Evolutionary conservation across 192 early-diverging fungal genomes (phyloP), one percentile per base, ranked within the genome.

Genomic region (Podila epicladia): DNA sequence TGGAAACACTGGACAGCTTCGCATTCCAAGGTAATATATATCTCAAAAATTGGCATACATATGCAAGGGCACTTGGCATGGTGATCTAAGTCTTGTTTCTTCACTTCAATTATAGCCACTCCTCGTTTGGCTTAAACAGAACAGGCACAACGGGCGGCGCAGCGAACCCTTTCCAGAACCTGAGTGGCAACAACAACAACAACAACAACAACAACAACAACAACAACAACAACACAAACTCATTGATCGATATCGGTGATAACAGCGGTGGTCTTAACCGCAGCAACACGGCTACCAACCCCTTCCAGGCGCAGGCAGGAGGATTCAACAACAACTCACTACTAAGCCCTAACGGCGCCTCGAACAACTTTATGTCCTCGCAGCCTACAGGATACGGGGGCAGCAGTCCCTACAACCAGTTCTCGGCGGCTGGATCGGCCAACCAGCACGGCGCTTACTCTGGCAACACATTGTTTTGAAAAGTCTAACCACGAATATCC

Each of bases 1-100:
- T 72, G 88, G 88, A 29, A 89, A 89, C 55, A 65, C 58, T 4
- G 88, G 88, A 51, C 82, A 83, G 59, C 74, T 86, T 31, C 83
- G 88, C 50, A 73, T 89, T 49, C 88, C 88, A 24, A 60, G 62
- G 87, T 87, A 86, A 86, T 82, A 74, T 0, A 8, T 28, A 12
- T 3, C 3, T 22, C 13, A 8, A 64, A 31, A 22, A 0, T 64
- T 19, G 24, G 4, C 41, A 17, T 45, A 13, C 38, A 41, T 41
- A 41, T 12, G 13, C 13, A 45, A 9, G 11, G 38, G 41, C 41
- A 8, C 15, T 45, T 17, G 15, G 41, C 12, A 15, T 15, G 41
- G 17, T 45, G 35, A 1, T 45, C 41, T 45, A 45, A 45, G 0
- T 4, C 4, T 45, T 17, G 9, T 55, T 55, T 55, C 22, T 24